Evolutionary conservation across 1,139 yeast genomes (phyloP), one percentile per base, ranked within the genome.

Genomic region (Saccharomyces hybrid): DNA sequence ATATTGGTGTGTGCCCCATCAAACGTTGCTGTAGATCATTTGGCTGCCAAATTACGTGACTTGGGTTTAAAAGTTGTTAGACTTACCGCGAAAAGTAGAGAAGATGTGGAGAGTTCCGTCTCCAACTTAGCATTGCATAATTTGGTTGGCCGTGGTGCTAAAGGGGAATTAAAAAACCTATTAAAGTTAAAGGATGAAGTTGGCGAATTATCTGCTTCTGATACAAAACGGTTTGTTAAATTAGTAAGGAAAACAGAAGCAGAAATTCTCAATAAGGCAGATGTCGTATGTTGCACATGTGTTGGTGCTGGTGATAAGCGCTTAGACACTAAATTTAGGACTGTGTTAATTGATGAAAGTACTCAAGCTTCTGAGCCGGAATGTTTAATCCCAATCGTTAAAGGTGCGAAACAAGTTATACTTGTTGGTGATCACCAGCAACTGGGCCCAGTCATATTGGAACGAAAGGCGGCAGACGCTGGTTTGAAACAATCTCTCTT

Each of bases 361-460:
- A 89, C 97, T 0, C 97, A 91, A 71, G 95, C 97, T 1, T 81
- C 93, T 1, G 98, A 91, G 69, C 96, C 97, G 0, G 96, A 89
- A 69, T 82, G 87, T 63, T 76, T 91, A 64, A 88, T 91, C 58
- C 96, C 98, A 7, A 81, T 90, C 50, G 91, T 86, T 2, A 86
- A 84, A 62, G 96, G 96, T 31, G 89, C 96, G 54, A 86, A 86
- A 66, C 96, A 90, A 67, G 90, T 89, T 3, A 82, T 90, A 51
- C 74, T 91, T 29, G 96, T 91, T 51, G 98, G 98, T 64, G 98
- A 91, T 68, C 97, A 91, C 70, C 95, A 88, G 73, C 98, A 91
- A 73, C 75, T 90, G 62, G 97, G 97, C 2, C 97, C 97, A 0
- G 95, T 89, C 26, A 85, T 90, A 52, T 72, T 88, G 58, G 90